Conservation (phyloP, 192 early-diverging fungal genomes). For the Cetraspora pellucida region DNA sequence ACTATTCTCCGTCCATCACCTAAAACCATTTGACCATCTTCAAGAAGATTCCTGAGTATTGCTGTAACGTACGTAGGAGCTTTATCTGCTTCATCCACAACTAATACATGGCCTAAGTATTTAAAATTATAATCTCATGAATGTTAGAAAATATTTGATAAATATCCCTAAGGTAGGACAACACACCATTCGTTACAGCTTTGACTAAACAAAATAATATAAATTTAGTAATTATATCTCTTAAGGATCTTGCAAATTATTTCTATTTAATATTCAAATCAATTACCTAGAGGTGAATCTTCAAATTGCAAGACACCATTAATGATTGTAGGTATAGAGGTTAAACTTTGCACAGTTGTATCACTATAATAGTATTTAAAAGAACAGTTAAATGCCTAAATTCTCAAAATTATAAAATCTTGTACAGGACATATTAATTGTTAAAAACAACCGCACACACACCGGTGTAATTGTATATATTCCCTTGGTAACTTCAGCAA, state of each 20-base stretch:
- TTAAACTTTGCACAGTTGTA: constrained; percentile 77
- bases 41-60: constrained; percentile 70
- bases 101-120: constrained; percentile 58
- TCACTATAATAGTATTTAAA: constrained; percentile 48
- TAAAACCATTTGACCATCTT: constrained; percentile 79
- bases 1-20: constrained; percentile 75
- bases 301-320: constrained; percentile 71
- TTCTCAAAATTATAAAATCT: background rate
- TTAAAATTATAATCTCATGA: background rate
- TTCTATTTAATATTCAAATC: constrained; percentile 32
- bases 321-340: constrained; percentile 69
- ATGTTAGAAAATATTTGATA: background rate
- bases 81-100: constrained; percentile 85
- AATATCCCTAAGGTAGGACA: background rate
- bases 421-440: background rate
- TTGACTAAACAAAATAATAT: constrained; percentile 39
- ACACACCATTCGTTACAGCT: constrained; percentile 47
- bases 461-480: constrained; percentile 75
- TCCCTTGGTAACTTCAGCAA: constrained; percentile 69
- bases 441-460: background rate
- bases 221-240: background rate
- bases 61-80: constrained; percentile 80
- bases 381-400: background rate
- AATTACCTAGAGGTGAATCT: constrained; percentile 68
- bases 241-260: background rate